phyloP scores from a whole-genome alignment of 805 yeast genomes.

The Lachancea lanzarotensis region DNA sequence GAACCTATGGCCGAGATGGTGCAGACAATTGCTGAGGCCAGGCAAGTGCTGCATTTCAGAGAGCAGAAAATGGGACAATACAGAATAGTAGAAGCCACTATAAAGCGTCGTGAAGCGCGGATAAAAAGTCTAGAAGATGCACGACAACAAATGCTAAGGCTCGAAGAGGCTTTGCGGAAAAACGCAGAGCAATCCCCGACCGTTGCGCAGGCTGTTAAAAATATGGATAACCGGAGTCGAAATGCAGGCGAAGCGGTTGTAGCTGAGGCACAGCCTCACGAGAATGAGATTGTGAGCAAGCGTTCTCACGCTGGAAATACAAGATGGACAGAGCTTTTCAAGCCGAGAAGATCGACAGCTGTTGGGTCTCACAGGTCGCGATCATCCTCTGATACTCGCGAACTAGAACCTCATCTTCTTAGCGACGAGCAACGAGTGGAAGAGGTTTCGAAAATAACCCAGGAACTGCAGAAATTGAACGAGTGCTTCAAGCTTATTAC shows the following conservation, averaged over 20 bases:
- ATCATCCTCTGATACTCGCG: slow-evolving; percentile 20
- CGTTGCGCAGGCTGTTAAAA: slow-evolving; percentile 13
- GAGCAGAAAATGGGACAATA: slow-evolving; percentile 49
- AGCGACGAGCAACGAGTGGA: slow-evolving; percentile 34
- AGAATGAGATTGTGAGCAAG: neutral
- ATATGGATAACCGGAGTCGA: neutral
- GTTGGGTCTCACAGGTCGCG: slow-evolving; percentile 9
- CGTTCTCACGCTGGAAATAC: neutral
- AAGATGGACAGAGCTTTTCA: slow-evolving; percentile 8
- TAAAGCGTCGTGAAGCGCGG: slow-evolving; percentile 31
- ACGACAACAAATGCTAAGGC: slow-evolving; percentile 27
- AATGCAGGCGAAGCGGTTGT: neutral
- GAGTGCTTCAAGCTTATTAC: slow-evolving; percentile 35
- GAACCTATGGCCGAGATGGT: slow-evolving; percentile 36
- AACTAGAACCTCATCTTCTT: slow-evolving; percentile 26
- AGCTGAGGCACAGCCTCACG: neutral
- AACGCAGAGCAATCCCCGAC: slow-evolving; percentile 35
- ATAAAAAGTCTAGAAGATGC: slow-evolving; percentile 31
- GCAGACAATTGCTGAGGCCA: slow-evolving; percentile 30
- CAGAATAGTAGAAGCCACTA: slow-evolving; percentile 36
- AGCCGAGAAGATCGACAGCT: slow-evolving; percentile 11
- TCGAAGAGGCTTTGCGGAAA: slow-evolving; percentile 28
- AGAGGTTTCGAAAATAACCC: slow-evolving; percentile 32
- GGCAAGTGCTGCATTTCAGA: slow-evolving; percentile 51
- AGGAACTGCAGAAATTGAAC: slow-evolving; percentile 34